A percentile compares a stretch with the other conserved stretches of the same genome.
Evolutionary conservation across 495 filamentous ascomycete species (phyloP).

Genomic region (Podospora conica): DNA sequence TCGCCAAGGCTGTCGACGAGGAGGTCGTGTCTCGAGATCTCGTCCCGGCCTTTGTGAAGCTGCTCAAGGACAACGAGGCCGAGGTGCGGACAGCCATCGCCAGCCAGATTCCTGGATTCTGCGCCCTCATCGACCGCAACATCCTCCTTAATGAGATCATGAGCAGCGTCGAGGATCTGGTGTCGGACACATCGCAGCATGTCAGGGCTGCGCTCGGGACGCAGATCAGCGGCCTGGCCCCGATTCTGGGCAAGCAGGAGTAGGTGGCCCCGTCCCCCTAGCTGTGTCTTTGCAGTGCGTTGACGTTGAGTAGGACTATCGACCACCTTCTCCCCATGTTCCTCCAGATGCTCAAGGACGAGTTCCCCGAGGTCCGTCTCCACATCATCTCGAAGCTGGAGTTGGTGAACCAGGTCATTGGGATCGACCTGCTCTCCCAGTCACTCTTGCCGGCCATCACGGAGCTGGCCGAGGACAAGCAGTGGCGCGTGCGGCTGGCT

Average conservation of each 20-base stretch:
- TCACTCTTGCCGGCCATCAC: constrained; percentile 97
- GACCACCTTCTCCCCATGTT: constrained; percentile 98
- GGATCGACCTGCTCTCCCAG: constrained; percentile 92
- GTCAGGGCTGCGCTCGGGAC: constrained; percentile 92
- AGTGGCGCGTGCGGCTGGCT: constrained; percentile 95
- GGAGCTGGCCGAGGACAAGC: constrained; percentile 96
- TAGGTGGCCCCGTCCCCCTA: constrained; percentile 40
- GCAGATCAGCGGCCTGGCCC: constrained; percentile 94
- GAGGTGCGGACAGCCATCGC: constrained; percentile 97
- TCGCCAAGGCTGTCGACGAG: constrained; percentile 96
- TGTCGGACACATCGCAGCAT: constrained; percentile 93
- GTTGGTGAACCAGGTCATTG: constrained; percentile 96
- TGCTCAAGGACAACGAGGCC: constrained; percentile 93
- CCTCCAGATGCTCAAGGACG: constrained; percentile 97
- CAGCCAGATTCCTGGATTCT: constrained; percentile 97
- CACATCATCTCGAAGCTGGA: constrained; percentile 99
- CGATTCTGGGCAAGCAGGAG: constrained; percentile 97
- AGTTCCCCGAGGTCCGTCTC: constrained; percentile 93
- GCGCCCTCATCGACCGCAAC: constrained; percentile 74
- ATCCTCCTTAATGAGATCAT: constrained; percentile 94
- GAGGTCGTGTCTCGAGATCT: constrained; percentile 91
- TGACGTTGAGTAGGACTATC: constrained; percentile 62
- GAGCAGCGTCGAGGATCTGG: constrained; percentile 91
- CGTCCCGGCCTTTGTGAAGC: constrained; percentile 93
- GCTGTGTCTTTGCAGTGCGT: neutral